phyloP scores from a whole-genome alignment of 768 basidiomycete genomes.

The Russula sp. region DNA sequence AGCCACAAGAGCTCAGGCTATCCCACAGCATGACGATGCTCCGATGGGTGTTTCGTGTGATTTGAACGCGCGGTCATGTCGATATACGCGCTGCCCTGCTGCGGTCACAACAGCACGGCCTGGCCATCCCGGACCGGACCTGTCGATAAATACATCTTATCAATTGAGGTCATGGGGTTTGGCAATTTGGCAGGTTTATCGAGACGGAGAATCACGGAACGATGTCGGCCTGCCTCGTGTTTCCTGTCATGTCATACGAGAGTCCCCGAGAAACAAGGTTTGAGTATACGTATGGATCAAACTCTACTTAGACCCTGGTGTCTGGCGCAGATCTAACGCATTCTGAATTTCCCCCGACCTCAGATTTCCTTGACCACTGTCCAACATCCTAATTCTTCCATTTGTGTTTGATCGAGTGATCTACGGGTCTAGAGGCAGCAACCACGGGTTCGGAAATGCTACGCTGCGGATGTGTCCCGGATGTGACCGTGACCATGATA shows the following conservation, averaged over 20 bases:
- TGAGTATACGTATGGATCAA: neutral
- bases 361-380: neutral
- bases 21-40: neutral
- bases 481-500: too few species aligned
- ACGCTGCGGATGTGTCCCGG: too few species aligned
- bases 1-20: neutral
- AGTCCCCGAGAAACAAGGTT: too few species aligned
- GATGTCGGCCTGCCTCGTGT: too few species aligned
- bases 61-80: neutral
- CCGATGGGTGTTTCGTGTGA: neutral
- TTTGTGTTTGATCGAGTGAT: neutral
- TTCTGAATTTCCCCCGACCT: neutral
- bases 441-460: too few species aligned
- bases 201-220: neutral
- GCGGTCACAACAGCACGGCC: neutral
- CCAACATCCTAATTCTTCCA: neutral
- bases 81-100: neutral
- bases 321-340: neutral
- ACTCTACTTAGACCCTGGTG: neutral
- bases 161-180: neutral
- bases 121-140: neutral
- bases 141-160: neutral
- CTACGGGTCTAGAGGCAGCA: neutral
- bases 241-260: neutral
- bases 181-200: neutral